Evolutionary conservation across 768 basidiomycete genomes (phyloP).

Genomic region (Amanita thiersii): DNA sequence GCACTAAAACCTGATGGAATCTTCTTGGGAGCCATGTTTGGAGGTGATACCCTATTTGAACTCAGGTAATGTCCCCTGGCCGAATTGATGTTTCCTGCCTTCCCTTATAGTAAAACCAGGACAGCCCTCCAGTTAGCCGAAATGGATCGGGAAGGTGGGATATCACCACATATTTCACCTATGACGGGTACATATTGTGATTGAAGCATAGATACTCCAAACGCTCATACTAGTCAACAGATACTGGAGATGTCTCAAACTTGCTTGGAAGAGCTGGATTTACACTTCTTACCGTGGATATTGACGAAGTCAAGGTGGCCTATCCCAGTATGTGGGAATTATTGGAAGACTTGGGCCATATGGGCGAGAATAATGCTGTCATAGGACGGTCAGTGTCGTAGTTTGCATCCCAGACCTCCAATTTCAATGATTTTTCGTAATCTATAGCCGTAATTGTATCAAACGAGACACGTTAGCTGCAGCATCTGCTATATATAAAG

Average conservation of each 20-base stretch:
- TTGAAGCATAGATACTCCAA: not conserved
- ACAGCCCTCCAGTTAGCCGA: slow-evolving; percentile 93
- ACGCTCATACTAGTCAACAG: slow-evolving; percentile 29
- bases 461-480: slow-evolving; percentile 85
- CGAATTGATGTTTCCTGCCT: not conserved
- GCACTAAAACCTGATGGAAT: slow-evolving; percentile 85
- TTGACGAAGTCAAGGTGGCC: slow-evolving; percentile 83
- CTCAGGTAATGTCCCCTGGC: slow-evolving; percentile 43
- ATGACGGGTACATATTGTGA: slow-evolving; percentile 72
- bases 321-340: slow-evolving; percentile 98
- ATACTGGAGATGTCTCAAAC: slow-evolving; percentile 89
- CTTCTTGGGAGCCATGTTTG: slow-evolving; percentile 91
- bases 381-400: slow-evolving; percentile 54
- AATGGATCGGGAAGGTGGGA: slow-evolving; percentile 88
- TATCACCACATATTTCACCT: slow-evolving; percentile 93
- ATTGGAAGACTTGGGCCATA: slow-evolving; percentile 85
- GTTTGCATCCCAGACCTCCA: not conserved
- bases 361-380: slow-evolving; percentile 95
- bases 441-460: slow-evolving; percentile 19
- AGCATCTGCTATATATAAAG: slow-evolving; percentile 90
- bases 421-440: not conserved
- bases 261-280: slow-evolving; percentile 91
- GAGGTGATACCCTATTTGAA: slow-evolving; percentile 95
- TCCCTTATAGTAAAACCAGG: slow-evolving; percentile 28
- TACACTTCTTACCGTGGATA: slow-evolving; percentile 87